Percentiles rank a stretch among this genome's conserved stretches.
Conservation (phyloP, 495 filamentous ascomycete genomes). For the Annulohypoxylon bovei region DNA sequence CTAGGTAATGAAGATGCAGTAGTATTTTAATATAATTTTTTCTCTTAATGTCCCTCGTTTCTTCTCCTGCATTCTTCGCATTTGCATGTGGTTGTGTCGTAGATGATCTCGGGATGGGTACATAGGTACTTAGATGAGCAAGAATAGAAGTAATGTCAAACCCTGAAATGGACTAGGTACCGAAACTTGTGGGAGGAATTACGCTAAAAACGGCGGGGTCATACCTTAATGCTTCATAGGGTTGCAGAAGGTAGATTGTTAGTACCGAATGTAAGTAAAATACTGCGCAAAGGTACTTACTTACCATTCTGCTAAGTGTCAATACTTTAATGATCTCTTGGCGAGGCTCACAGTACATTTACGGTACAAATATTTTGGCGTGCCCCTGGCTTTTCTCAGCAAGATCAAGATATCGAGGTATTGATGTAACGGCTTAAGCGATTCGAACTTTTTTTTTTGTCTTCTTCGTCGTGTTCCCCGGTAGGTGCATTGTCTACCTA, state of each 20-base stretch:
- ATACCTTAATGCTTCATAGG: not conserved
- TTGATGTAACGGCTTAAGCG: conserved; percentile 5
- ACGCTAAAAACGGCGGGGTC: conserved; percentile 11
- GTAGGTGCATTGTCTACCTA: conserved; percentile 1
- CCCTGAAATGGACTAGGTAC: conserved; percentile 17
- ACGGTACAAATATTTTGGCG: not conserved
- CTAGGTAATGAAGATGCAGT: too few species aligned
- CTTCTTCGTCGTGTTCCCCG: not conserved
- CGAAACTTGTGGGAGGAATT: conserved; percentile 11
- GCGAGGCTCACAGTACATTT: not conserved
- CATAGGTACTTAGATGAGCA: not conserved
- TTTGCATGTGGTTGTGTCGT: not conserved
- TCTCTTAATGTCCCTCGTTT: too few species aligned
- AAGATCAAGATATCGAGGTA: not conserved
- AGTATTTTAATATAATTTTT: too few species aligned
- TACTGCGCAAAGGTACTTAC: not conserved
- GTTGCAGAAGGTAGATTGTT: not conserved
- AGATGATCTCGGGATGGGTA: not conserved
- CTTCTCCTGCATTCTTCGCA: not conserved
- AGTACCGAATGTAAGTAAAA: not conserved
- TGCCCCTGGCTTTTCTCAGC: conserved; percentile 5
- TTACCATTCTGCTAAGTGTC: not conserved
- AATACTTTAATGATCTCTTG: not conserved
- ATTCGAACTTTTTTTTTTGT: conserved; percentile 12
- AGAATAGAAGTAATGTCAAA: not conserved